Evolutionary conservation across 768 basidiomycete genomes (phyloP).

Genomic region (Podaxis sp.): DNA sequence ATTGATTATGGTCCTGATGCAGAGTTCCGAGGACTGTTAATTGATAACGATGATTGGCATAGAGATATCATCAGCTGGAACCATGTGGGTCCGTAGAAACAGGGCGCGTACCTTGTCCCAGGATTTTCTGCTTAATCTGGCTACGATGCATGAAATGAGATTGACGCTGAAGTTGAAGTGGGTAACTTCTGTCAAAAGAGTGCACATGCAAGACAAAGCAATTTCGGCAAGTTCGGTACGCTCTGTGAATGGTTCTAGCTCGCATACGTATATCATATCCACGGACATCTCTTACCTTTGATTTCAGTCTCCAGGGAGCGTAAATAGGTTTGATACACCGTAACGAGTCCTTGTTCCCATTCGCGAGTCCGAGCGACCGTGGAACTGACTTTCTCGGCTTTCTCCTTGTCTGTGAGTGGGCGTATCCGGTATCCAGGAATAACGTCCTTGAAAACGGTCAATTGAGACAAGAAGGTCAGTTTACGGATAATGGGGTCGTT

Average conservation of each 20-base stretch:
- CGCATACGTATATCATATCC: not conserved
- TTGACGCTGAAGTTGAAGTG: conserved; percentile 98
- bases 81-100: conserved; percentile 6
- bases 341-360: conserved; percentile 92
- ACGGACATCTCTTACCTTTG: conserved; percentile 56
- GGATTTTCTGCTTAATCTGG: conserved; percentile 76
- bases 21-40: conserved; percentile 78
- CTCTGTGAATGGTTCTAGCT: conserved; percentile 36
- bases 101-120: conserved; percentile 78
- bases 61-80: conserved; percentile 4
- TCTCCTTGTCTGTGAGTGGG: conserved; percentile 85
- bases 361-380: conserved; percentile 88
- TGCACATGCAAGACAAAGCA: conserved; percentile 85
- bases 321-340: conserved; percentile 87
- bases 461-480: conserved; percentile 84
- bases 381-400: conserved; percentile 91
- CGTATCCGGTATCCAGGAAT: conserved; percentile 97
- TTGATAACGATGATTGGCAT: conserved; percentile 16
- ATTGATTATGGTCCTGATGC: conserved; percentile 75
- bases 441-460: conserved; percentile 95
- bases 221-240: conserved; percentile 66
- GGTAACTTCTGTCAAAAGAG: conserved; percentile 75
- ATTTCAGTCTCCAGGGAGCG: conserved; percentile 82
- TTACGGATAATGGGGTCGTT: conserved; percentile 87
- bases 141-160: conserved; percentile 85